phyloP scores from a whole-genome alignment of 1,284 basidiomycete species.

The Heterobasidion irregulare region DNA sequence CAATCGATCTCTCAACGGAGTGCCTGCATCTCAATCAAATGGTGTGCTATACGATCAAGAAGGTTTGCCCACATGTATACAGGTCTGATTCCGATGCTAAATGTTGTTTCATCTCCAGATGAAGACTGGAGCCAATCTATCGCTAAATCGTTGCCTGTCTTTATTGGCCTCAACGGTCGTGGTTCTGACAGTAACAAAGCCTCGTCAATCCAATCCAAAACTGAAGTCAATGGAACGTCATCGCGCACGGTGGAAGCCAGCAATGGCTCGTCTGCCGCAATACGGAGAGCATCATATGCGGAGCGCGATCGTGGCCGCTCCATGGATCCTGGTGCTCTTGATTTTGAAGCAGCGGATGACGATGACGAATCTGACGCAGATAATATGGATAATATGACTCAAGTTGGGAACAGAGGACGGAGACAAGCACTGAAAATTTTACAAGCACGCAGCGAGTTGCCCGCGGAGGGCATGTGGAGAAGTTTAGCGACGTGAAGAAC shows the following conservation, averaged over 20 bases:
- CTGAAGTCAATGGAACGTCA: neutral
- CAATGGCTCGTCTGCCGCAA: slow-evolving; percentile 31
- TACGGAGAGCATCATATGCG: slow-evolving; percentile 54
- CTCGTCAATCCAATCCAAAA: slow-evolving; percentile 48
- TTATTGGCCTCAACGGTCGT: neutral
- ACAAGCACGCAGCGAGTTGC: slow-evolving; percentile 49
- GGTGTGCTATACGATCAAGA: neutral
- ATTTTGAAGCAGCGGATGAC: slow-evolving; percentile 43
- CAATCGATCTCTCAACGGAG: slow-evolving; percentile 18
- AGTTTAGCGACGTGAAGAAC: slow-evolving; percentile 42
- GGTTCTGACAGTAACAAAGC: slow-evolving; percentile 22
- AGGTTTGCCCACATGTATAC: neutral
- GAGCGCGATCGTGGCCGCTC: slow-evolving; percentile 55
- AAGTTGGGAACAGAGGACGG: slow-evolving; percentile 33
- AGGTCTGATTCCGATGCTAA: neutral
- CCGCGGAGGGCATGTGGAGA: slow-evolving; percentile 69
- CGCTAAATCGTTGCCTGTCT: neutral
- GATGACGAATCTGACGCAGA: slow-evolving; percentile 16
- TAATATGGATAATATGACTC: neutral
- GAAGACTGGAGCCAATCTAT: neutral
- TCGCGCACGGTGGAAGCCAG: neutral
- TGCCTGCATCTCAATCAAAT: neutral
- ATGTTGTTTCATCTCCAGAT: neutral
- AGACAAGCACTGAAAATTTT: slow-evolving; percentile 58
- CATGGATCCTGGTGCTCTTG: slow-evolving; percentile 61